A percentile compares a stretch with the other conserved stretches of the same genome.
Conservation (phyloP, 495 filamentous ascomycete species). For the Trichoderma virens region DNA sequence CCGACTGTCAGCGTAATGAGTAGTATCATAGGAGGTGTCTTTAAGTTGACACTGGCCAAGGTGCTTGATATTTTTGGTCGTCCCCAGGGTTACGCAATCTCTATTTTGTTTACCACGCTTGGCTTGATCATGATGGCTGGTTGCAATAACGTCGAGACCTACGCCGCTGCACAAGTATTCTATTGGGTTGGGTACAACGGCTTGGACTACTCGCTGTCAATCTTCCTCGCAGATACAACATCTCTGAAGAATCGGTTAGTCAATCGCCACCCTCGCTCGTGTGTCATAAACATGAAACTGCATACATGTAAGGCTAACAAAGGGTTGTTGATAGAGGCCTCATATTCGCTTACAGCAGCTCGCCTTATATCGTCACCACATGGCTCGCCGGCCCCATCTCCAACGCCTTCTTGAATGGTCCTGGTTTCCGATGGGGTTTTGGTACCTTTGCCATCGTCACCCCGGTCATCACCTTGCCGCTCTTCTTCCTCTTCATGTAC, state of each 20-base stretch:
- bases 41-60: constrained; percentile 56
- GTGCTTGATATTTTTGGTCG: constrained; percentile 59
- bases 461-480: constrained; percentile 47
- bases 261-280: background rate
- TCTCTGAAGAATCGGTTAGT: constrained; percentile 50
- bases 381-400: constrained; percentile 42
- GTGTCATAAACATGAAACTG: background rate
- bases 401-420: constrained; percentile 33
- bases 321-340: constrained; percentile 18
- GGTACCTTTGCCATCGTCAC: constrained; percentile 54
- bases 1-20: constrained; percentile 42
- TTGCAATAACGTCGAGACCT: constrained; percentile 41
- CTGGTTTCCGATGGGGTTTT: constrained; percentile 57
- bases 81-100: constrained; percentile 37
- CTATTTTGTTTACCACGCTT: constrained; percentile 31
- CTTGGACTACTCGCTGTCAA: constrained; percentile 46
- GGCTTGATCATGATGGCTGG: constrained; percentile 46
- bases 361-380: constrained; percentile 60
- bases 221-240: constrained; percentile 63
- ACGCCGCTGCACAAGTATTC: constrained; percentile 47
- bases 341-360: constrained; percentile 53
- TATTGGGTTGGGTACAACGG: constrained; percentile 48
- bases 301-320: background rate
- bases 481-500: constrained; percentile 45
- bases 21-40: constrained; percentile 52